These are phyloP conservation scores for Fusarium tupiense DNA, from an alignment of 2,329 filamentous ascomycete genomes.

Conservation along the genomic window DNA sequence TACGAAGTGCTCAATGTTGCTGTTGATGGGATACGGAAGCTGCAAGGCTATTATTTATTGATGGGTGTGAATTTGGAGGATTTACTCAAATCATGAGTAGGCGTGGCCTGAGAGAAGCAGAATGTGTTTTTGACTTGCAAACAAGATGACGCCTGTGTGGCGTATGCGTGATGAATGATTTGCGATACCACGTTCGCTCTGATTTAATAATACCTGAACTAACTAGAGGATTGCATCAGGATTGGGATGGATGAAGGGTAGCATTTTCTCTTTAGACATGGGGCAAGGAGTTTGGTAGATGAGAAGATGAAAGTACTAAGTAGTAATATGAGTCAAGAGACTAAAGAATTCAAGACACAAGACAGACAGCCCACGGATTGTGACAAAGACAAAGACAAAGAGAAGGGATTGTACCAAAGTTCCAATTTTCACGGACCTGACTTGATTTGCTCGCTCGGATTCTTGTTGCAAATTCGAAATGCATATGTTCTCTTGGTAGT, in stretches of 20 bases:
- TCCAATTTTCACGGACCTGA: conserved; percentile 11
- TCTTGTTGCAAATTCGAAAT: background rate
- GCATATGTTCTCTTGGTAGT: background rate
- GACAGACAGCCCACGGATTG: background rate
- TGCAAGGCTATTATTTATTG: background rate
- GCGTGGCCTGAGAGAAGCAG: conserved; percentile 6
- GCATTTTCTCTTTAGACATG: conserved; percentile 32
- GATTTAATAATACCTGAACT: conserved; percentile 21
- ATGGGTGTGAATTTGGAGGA: background rate
- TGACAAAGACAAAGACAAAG: background rate
- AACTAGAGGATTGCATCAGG: conserved; percentile 31
- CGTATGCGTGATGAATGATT: conserved; percentile 34
- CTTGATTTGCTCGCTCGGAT: background rate
- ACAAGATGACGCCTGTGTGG: conserved; percentile 12
- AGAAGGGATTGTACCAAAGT: conserved; percentile 18
- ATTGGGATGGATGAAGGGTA: conserved; percentile 10
- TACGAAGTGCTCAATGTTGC: conserved; percentile 8
- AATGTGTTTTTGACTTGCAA: conserved; percentile 24
- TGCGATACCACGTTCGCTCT: conserved; percentile 41
- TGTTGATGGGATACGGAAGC: background rate
- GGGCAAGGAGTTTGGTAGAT: conserved; percentile 39
- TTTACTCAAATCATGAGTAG: background rate
- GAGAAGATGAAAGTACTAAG: background rate
- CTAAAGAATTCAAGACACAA: background rate
- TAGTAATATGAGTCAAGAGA: conserved; percentile 15